phyloP scores from a whole-genome alignment of 352 stramenopile species.

The Globisporangium takayamanum region DNA sequence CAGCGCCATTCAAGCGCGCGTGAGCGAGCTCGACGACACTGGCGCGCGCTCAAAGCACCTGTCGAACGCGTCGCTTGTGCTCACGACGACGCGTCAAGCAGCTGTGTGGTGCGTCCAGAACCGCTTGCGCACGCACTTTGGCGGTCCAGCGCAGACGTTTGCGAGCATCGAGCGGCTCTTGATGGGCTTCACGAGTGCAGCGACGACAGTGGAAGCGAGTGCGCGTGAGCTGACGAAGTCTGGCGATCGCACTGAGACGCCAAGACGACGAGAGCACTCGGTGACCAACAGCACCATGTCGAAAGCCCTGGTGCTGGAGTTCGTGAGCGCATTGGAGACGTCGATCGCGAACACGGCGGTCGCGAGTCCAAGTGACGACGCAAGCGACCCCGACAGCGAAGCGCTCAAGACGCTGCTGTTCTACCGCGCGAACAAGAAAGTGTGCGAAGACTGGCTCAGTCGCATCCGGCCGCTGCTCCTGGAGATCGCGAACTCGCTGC shows the following conservation, averaged over 20 bases:
- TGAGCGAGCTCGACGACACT: neutral
- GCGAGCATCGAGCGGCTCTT: slow-evolving; percentile 65
- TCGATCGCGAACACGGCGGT: slow-evolving; percentile 29
- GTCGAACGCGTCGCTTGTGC: slow-evolving; percentile 20
- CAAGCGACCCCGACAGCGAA: slow-evolving; percentile 34
- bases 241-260: too few species aligned
- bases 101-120: slow-evolving; percentile 67
- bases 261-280: too few species aligned
- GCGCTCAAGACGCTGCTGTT: slow-evolving; percentile 38
- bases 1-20: slow-evolving; percentile 5
- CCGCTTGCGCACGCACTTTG: slow-evolving; percentile 69
- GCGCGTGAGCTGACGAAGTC: neutral
- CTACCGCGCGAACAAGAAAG: slow-evolving; percentile 55
- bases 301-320: slow-evolving; percentile 45
- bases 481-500: slow-evolving; percentile 27
- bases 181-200: slow-evolving; percentile 21
- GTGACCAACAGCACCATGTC: slow-evolving; percentile 6
- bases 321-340: slow-evolving; percentile 45
- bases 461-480: slow-evolving; percentile 49
- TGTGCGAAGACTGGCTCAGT: slow-evolving; percentile 69
- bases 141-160: slow-evolving; percentile 70
- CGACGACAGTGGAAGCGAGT: neutral
- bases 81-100: slow-evolving; percentile 36
- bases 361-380: slow-evolving; percentile 10
- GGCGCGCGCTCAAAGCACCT: neutral